Evolutionary conservation across 1,284 basidiomycete genomes (phyloP).

Genomic region (Cerrena zonata): DNA sequence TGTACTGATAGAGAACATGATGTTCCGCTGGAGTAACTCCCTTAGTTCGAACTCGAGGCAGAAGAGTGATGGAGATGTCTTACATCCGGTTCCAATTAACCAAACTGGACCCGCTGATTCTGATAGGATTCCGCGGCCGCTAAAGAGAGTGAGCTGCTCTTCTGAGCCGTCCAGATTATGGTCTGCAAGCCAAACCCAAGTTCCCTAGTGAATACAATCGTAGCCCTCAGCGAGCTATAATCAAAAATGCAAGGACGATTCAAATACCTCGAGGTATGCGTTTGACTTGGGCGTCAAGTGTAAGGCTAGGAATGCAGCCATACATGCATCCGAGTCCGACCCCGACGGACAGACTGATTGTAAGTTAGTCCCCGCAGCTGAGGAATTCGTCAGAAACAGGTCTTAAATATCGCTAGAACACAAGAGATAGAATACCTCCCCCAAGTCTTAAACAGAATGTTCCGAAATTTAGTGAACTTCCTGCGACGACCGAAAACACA

Average conservation of each 20-base stretch:
- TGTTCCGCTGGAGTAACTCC: constrained; percentile 54
- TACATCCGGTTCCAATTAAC: constrained; percentile 64
- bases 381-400: not conserved
- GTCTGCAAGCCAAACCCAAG: constrained; percentile 77
- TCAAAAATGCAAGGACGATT: too few relatives aligned
- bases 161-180: constrained; percentile 56
- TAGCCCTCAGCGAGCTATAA: too few relatives aligned
- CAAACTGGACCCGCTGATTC: constrained; percentile 71
- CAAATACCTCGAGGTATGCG: constrained; percentile 52
- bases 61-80: not conserved
- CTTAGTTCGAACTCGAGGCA: too few relatives aligned
- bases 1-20: constrained; percentile 65
- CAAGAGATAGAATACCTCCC: constrained; percentile 18
- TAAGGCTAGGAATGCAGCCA: constrained; percentile 56
- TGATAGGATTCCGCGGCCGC: constrained; percentile 73
- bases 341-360: constrained; percentile 38
- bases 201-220: constrained; percentile 22
- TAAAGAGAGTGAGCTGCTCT: constrained; percentile 56
- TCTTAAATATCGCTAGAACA: not conserved
- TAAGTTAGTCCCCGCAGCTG: constrained; percentile 50
- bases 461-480: not conserved
- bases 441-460: constrained; percentile 16
- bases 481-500: not conserved
- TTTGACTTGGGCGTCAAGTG: constrained; percentile 56
- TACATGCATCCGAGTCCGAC: constrained; percentile 38